These are phyloP conservation scores for Starmerella geochares DNA, from an alignment of 805 yeast species.

Conservation along the genomic window DNA sequence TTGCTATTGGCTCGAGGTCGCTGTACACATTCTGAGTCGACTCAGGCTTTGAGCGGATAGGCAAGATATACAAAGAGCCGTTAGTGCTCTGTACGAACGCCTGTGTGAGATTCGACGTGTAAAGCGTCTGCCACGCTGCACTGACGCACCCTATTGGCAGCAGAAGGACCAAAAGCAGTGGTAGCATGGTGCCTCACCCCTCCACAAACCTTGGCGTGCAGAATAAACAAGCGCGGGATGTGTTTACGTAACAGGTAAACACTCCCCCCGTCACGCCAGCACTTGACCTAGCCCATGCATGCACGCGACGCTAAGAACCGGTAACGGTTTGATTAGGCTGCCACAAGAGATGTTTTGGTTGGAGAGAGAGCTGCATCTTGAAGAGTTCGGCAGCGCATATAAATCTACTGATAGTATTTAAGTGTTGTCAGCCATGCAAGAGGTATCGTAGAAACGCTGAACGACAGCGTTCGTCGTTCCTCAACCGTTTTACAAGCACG, in stretches of 20 bases:
- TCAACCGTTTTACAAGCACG: too few species aligned
- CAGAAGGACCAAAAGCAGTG: background rate
- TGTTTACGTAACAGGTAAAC: slow-evolving; percentile 1
- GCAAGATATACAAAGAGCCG: slow-evolving; percentile 21
- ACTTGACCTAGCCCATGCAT: background rate
- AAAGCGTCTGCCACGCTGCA: slow-evolving; percentile 23
- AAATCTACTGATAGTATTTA: too few species aligned
- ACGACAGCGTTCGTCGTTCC: too few species aligned
- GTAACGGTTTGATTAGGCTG: too few species aligned
- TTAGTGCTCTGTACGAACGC: slow-evolving; percentile 22
- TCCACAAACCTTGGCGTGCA: background rate
- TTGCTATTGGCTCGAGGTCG: slow-evolving; percentile 21
- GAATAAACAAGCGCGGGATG: slow-evolving; percentile 10
- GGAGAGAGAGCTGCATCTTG: too few species aligned
- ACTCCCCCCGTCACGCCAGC: background rate
- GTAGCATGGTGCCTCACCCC: background rate
- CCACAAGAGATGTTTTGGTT: too few species aligned
- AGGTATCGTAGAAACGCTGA: too few species aligned
- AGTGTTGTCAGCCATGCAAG: too few species aligned
- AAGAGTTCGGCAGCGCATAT: too few species aligned
- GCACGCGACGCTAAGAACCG: too few species aligned
- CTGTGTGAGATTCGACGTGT: slow-evolving; percentile 20
- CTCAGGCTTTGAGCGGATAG: slow-evolving; percentile 6
- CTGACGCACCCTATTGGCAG: background rate
- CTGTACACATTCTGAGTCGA: slow-evolving; percentile 7